Evolutionary conservation across 2,329 filamentous ascomycete species (phyloP), one percentile per base, ranked within the genome.

Genomic region (Ceratocystis lukuohia): DNA sequence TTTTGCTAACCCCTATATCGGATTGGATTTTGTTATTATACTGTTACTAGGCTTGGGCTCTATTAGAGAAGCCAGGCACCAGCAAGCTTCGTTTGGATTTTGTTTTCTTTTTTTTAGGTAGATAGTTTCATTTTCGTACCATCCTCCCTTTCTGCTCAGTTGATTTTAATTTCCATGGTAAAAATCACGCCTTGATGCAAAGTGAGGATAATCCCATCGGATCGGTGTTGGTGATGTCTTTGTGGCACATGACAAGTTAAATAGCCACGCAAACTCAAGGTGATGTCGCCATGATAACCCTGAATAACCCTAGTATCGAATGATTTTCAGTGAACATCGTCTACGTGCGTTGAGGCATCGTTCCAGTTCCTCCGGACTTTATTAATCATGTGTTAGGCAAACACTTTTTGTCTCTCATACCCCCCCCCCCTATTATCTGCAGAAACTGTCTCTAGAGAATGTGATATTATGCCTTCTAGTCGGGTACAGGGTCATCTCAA

Each of bases 61-160:
- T 64, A 37, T 22, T 33, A 64, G 45, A 64, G 62, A 62, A 62
- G 61, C 53, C 28, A 25, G 7, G 53, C 53, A 59, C 33, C 53
- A 64, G 45, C 30, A 46, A 28, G 25, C 62, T 64, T 53, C 33
- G 12, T 48, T 28, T 33, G 46, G 20, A 22, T 53, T 37, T 64
- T 20, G 17, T 53, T 56, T 57, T 64, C 20, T 41, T 15, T 41
- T 64, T 33, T 25, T 12, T 10, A 17, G 41, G 20, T 53, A 45
- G 20, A 65, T 65, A 59, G 48, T 46, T 57, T 33, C 37, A 45
- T 50, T 44, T 44, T 3, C 45, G 33, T 22, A 45, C 17, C 22
- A 4, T n/a, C 30, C 15, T 20, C 20, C 1, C 25, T 46, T 48
- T 2, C 45, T 28, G 15, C n/a, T 62, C 28, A 22, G 33, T 12